These are phyloP conservation scores for Trichoderma brevicompactum DNA, from an alignment of 2,329 filamentous ascomycete genomes.

Conservation along the genomic window DNA sequence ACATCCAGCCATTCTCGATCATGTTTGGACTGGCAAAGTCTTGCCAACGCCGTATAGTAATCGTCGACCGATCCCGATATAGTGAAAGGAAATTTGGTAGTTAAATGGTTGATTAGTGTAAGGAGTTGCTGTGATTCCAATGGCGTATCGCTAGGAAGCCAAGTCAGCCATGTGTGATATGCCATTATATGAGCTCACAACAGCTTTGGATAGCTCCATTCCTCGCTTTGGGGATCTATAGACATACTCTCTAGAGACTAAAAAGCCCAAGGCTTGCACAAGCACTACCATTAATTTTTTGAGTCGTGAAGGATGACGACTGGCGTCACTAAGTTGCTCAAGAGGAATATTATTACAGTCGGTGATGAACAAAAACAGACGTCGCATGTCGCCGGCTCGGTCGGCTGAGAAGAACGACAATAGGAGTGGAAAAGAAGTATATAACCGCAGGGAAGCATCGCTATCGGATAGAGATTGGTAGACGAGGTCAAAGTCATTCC, in stretches of 20 bases:
- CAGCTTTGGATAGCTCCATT: neutral
- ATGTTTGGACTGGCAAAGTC: slow-evolving; percentile 40
- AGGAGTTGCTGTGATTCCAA: slow-evolving; percentile 40
- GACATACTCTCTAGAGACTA: slow-evolving; percentile 36
- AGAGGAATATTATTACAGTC: slow-evolving; percentile 48
- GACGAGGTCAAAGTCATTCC: slow-evolving; percentile 65
- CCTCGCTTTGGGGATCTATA: neutral
- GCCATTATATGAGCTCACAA: neutral
- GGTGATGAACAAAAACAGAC: slow-evolving; percentile 52
- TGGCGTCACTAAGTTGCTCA: slow-evolving; percentile 41
- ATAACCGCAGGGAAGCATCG: slow-evolving; percentile 44
- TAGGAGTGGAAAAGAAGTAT: slow-evolving; percentile 52
- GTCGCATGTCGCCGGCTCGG: slow-evolving; percentile 51
- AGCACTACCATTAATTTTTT: slow-evolving; percentile 45
- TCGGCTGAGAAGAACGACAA: slow-evolving; percentile 54
- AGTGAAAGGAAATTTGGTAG: slow-evolving; percentile 32
- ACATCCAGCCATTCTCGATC: slow-evolving; percentile 33
- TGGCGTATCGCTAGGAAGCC: slow-evolving; percentile 30
- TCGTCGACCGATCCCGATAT: slow-evolving; percentile 36
- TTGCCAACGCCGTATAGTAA: slow-evolving; percentile 50
- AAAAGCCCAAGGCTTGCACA: slow-evolving; percentile 41
- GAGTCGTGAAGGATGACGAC: slow-evolving; percentile 40
- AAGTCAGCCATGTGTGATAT: slow-evolving; percentile 29
- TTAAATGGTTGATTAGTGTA: slow-evolving; percentile 42
- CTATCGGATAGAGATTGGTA: slow-evolving; percentile 49